Percentiles rank a stretch among this genome's conserved stretches.
Conservation (phyloP, 2,329 filamentous ascomycete genomes). For the Dactylellina haptotyla region DNA sequence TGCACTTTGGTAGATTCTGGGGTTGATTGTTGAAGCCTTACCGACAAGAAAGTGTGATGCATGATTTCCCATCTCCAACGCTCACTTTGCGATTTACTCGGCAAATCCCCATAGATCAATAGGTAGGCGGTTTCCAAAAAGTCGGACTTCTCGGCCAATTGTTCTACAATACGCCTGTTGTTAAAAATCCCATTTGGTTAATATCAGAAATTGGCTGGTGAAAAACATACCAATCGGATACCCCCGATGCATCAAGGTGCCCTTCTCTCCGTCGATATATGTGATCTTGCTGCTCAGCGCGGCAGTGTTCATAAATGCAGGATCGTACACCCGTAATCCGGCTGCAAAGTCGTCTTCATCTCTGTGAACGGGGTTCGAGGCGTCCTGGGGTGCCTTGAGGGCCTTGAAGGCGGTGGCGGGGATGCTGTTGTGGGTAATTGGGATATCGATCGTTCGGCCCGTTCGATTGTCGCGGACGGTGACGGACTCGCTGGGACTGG, state of each 20-base stretch:
- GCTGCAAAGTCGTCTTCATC: constrained; percentile 62
- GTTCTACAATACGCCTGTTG: constrained; percentile 59
- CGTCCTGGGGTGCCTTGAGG: constrained; percentile 62
- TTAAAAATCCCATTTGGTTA: not conserved
- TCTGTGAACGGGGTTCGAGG: constrained; percentile 59
- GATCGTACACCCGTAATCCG: constrained; percentile 66
- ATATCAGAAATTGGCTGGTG: not conserved
- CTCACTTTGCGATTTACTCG: constrained; percentile 62
- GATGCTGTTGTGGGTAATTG: constrained; percentile 66
- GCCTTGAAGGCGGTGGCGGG: constrained; percentile 67
- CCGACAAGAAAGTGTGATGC: constrained; percentile 64
- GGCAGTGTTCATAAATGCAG: constrained; percentile 68
- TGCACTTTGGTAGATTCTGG: not conserved
- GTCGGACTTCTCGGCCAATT: constrained; percentile 65
- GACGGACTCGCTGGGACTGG: constrained; percentile 37
- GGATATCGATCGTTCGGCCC: constrained; percentile 65
- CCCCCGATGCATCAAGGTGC: constrained; percentile 67
- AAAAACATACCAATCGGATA: constrained; percentile 62
- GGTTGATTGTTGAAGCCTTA: not conserved
- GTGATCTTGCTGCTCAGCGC: constrained; percentile 66
- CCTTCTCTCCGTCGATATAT: constrained; percentile 67
- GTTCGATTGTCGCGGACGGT: constrained; percentile 64
- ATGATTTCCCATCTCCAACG: constrained; percentile 66
- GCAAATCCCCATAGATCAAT: constrained; percentile 67
- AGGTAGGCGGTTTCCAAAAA: constrained; percentile 67